These are phyloP conservation scores for Suillus variegatus DNA, from an alignment of 768 basidiomycete genomes.

Conservation along the genomic window DNA sequence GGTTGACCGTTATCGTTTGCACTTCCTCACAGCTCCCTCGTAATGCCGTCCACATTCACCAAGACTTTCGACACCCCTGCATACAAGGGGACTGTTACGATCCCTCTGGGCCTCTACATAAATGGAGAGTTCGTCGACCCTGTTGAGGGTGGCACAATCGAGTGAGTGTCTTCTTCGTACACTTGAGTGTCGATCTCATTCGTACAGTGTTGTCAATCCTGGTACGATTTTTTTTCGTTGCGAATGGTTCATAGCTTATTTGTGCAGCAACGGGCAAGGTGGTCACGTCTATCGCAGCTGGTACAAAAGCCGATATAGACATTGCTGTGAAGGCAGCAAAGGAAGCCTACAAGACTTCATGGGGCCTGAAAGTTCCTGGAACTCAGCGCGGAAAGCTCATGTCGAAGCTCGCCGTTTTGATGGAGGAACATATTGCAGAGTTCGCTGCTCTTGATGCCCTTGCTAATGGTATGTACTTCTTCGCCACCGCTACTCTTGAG, in stretches of 20 bases:
- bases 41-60: constrained; percentile 41
- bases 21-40: constrained; percentile 1
- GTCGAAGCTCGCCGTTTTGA: constrained; percentile 60
- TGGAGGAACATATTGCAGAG: constrained; percentile 58
- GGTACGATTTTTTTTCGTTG: constrained; percentile 27
- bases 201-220: constrained; percentile 55
- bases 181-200: constrained; percentile 4
- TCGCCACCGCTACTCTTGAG: neutral
- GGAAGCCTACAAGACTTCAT: constrained; percentile 54
- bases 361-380: constrained; percentile 63
- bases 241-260: neutral
- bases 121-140: constrained; percentile 53
- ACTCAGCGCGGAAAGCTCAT: constrained; percentile 52
- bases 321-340: constrained; percentile 63
- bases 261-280: constrained; percentile 59
- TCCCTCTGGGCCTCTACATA: constrained; percentile 73
- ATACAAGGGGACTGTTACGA: constrained; percentile 56
- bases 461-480: constrained; percentile 52
- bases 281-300: constrained; percentile 56
- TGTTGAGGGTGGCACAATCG: constrained; percentile 53
- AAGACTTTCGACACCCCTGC: constrained; percentile 54
- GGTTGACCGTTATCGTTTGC: neutral
- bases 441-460: constrained; percentile 69
- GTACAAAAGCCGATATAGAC: constrained; percentile 66
- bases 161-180: constrained; percentile 43